Conservation (phyloP, 2,329 filamentous ascomycete genomes). For the Akanthomyces muscarius region DNA sequence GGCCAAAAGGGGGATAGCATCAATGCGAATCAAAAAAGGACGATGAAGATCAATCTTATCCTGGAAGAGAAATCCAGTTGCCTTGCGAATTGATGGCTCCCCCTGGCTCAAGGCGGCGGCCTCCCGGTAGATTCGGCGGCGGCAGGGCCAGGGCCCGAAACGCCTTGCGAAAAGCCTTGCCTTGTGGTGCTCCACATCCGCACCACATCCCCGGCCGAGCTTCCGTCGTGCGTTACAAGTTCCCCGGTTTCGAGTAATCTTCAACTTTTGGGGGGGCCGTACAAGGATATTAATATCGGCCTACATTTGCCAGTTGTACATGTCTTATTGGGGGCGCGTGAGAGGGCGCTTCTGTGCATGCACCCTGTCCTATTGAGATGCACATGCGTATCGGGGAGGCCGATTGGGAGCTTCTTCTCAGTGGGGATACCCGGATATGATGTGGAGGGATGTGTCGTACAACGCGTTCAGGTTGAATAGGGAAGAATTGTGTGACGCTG, state of each 20-base stretch:
- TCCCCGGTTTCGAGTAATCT: conserved; percentile 3
- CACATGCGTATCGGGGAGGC: conserved; percentile 6
- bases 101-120: neutral
- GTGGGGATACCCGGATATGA: neutral
- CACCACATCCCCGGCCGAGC: neutral
- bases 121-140: conserved; percentile 1
- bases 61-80: neutral
- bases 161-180: conserved; percentile 16
- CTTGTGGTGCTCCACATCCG: neutral
- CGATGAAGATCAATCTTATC: conserved; percentile 5
- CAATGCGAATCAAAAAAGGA: neutral
- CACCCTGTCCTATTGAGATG: neutral
- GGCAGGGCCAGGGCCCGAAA: conserved; percentile 8
- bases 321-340: neutral
- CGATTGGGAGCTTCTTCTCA: neutral
- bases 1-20: neutral
- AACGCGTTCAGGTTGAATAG: neutral
- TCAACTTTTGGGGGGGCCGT: neutral
- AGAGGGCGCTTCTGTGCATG: neutral
- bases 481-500: neutral
- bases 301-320: neutral
- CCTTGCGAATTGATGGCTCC: too few species aligned
- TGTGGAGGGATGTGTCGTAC: neutral
- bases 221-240: neutral
- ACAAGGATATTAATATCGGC: neutral